Percentiles rank a stretch among this genome's conserved stretches.
Evolutionary conservation across 768 basidiomycete species (phyloP).

Genomic region (Brasilioporus rufonigricans): DNA sequence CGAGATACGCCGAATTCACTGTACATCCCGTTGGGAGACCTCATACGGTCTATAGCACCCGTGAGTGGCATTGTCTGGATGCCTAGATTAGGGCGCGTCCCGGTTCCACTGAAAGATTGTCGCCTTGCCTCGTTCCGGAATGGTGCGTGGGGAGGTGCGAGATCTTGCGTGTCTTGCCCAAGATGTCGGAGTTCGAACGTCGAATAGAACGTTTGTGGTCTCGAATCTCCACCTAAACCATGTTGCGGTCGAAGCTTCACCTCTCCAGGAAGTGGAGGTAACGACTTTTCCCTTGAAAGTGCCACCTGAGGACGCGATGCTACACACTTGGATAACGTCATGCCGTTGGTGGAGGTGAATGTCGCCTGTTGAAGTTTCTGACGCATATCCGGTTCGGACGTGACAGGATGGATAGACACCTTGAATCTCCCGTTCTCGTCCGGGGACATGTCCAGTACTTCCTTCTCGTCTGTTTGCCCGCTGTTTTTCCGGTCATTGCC

Average conservation of each 20-base stretch:
- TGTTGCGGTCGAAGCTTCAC: slow-evolving; percentile 42
- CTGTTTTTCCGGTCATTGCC: slow-evolving; percentile 41
- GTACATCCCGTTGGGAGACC: slow-evolving; percentile 44
- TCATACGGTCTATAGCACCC: slow-evolving; percentile 35
- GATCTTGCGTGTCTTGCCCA: slow-evolving; percentile 43
- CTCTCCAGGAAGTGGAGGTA: slow-evolving; percentile 72
- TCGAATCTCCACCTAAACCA: slow-evolving; percentile 36
- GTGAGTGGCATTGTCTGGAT: slow-evolving; percentile 49
- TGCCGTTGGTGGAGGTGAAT: slow-evolving; percentile 33
- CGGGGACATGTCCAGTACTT: slow-evolving; percentile 30
- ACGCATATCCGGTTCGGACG: slow-evolving; percentile 64
- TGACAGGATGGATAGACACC: slow-evolving; percentile 48
- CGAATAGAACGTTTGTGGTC: slow-evolving; percentile 66
- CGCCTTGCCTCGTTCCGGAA: slow-evolving; percentile 64
- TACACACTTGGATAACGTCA: slow-evolving; percentile 28
- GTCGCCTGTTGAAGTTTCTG: slow-evolving; percentile 39
- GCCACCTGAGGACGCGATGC: slow-evolving; percentile 12
- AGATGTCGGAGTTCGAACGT: slow-evolving; percentile 56
- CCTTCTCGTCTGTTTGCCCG: slow-evolving; percentile 43
- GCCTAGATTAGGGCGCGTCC: slow-evolving; percentile 52
- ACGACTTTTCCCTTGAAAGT: slow-evolving; percentile 63
- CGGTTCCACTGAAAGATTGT: slow-evolving; percentile 74
- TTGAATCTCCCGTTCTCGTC: slow-evolving; percentile 37
- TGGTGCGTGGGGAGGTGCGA: slow-evolving; percentile 60
- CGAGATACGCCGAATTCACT: slow-evolving; percentile 74